Base-by-base conservation (phyloP, 2,329 filamentous ascomycete species). In the Grosmannia penicillata region DNA sequence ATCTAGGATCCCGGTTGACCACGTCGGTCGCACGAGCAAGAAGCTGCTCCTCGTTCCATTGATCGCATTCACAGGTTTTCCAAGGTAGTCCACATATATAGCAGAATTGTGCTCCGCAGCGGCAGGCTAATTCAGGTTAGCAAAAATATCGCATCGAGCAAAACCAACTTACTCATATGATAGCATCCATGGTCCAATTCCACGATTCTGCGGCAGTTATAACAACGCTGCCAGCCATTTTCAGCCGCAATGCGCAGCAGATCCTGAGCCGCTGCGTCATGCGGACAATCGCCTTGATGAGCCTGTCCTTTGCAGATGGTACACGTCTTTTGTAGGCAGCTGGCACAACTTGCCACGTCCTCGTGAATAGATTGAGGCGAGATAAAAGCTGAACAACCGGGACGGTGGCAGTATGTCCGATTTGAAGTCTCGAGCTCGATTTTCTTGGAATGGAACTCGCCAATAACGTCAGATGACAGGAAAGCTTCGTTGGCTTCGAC, bases 141-240 rank as follows among this genome's bases (percentile, higher is more conserved):
- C n/a, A 21, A 23, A 9, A 6, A 22, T 8, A 28, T n/a, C 10
- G 10, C 13, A 18, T 11, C 27, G 21, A 24, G 19, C 33, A 29
- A 36, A 13, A 19, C 6, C 6, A 4, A 63, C 66, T 49, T 45
- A 75, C 71, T 69, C 4, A 76, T 75, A 37, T 76, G 72, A 36
- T 68, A 57, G 42, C 72, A 76, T 2, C 72, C 72, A 1, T 26
- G n/a, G 0, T 48, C 23, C 0, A 72, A 51, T 50, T 74, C 68
- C 0, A 77, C 58, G 11, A 76, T 25, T 1, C 55, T 42, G 3
- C 44, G 46, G 45, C 72, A 77, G 0, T 44, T 40, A 4, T 48
- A 50, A 41, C 72, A 77, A 3, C 61, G 54, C 48, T 69, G 62
- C 72, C 72, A 77, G 1, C 60, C 57, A 4, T 66, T 51, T 4